These are phyloP conservation scores for Limnanthes douglasii DNA, from an alignment of 345 rosid species.

Conservation along the genomic window DNA sequence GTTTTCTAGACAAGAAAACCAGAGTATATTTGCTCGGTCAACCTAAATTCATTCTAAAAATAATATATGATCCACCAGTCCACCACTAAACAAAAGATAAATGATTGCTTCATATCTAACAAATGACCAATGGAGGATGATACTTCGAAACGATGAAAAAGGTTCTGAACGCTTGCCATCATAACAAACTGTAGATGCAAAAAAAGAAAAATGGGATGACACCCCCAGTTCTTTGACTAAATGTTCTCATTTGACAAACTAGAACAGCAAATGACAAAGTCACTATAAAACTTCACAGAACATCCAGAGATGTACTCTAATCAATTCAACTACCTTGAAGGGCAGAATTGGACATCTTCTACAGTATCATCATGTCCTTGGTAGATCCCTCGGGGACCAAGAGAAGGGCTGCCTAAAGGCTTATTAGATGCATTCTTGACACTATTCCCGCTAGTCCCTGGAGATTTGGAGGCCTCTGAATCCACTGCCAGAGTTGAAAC, in stretches of 20 bases:
- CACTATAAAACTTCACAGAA: background rate
- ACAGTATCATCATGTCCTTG: conserved; percentile 47
- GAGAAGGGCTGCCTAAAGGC: conserved; percentile 19
- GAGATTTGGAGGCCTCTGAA: conserved; percentile 20
- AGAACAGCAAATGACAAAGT: no score
- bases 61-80: no score
- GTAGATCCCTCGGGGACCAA: conserved; percentile 40
- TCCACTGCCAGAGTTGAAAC: conserved; percentile 28
- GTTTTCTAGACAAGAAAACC: no score
- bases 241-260: no score
- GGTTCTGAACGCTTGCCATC: no score
- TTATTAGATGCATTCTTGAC: conserved; percentile 27
- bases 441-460: conserved; percentile 20
- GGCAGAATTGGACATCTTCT: conserved; percentile 61
- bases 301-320: conserved; percentile 1
- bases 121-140: no score
- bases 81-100: no score
- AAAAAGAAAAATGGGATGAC: no score
- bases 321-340: conserved; percentile 29
- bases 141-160: no score
- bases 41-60: background rate
- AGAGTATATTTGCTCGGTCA: background rate
- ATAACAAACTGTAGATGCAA: no score
- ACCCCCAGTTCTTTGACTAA: no score
- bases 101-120: no score